phyloP scores from a whole-genome alignment of 768 basidiomycete species.

The Serendipita vermifera region DNA sequence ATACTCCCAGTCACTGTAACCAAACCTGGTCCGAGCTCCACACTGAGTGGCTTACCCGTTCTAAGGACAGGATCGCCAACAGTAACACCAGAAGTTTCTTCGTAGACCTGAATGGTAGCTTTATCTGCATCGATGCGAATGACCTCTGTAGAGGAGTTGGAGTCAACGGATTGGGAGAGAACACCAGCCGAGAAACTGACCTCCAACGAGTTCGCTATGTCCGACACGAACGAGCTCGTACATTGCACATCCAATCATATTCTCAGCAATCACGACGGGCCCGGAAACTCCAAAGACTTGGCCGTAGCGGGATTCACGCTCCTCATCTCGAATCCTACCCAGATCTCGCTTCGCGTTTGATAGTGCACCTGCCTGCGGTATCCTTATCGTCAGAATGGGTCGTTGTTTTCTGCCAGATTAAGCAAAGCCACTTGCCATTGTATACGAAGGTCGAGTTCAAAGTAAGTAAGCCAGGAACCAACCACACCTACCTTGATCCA shows the following conservation, averaged over 20 bases:
- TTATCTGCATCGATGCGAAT: constrained; percentile 98
- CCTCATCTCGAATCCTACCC: constrained; percentile 80
- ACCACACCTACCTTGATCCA: constrained; percentile 14
- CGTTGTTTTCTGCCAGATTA: background rate
- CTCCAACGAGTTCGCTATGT: constrained; percentile 95
- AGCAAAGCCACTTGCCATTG: background rate
- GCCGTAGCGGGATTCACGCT: constrained; percentile 74
- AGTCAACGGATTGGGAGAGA: background rate
- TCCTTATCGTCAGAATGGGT: background rate
- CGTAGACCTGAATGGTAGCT: constrained; percentile 97
- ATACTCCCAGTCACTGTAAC: background rate
- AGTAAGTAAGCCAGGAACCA: too few species aligned
- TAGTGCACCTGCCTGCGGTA: constrained; percentile 72
- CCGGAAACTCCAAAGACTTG: constrained; percentile 93
- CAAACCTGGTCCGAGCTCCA: constrained; percentile 92
- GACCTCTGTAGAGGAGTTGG: constrained; percentile 53
- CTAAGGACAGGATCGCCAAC: constrained; percentile 96
- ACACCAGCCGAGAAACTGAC: constrained; percentile 34
- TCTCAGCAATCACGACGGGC: constrained; percentile 94
- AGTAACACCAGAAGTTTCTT: constrained; percentile 97
- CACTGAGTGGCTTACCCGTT: constrained; percentile 94
- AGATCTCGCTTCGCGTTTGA: constrained; percentile 81
- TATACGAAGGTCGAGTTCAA: background rate
- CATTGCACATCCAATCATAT: constrained; percentile 94
- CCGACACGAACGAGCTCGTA: constrained; percentile 97